These are phyloP conservation scores for Botryosphaeria dothidea DNA, from an alignment of 2,329 filamentous ascomycete genomes.

Conservation along the genomic window DNA sequence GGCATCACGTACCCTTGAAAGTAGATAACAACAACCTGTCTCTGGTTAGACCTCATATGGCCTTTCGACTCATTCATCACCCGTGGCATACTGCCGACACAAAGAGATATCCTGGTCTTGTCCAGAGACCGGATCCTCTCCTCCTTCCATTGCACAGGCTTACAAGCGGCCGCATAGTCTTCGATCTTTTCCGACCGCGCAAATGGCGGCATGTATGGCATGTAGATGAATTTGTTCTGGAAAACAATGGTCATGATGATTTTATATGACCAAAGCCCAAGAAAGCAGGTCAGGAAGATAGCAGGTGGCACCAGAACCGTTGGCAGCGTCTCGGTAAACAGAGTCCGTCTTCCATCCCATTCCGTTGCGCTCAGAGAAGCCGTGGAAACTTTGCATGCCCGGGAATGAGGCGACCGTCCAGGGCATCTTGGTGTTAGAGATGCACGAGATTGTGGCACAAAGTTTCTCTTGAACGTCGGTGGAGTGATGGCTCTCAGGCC, in stretches of 20 bases:
- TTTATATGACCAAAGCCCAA: slow-evolving; percentile 64
- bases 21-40: slow-evolving; percentile 46
- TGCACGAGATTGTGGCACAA: background rate
- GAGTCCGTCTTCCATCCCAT: background rate
- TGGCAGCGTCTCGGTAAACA: slow-evolving; percentile 38
- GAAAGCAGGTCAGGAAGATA: slow-evolving; percentile 65
- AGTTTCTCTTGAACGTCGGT: background rate
- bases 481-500: background rate
- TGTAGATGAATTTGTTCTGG: slow-evolving; percentile 82
- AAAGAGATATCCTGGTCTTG: slow-evolving; percentile 64
- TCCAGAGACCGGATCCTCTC: slow-evolving; percentile 62
- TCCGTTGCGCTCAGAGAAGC: background rate
- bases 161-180: slow-evolving; percentile 62
- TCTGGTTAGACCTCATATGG: slow-evolving; percentile 2
- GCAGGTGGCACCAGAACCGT: slow-evolving; percentile 62
- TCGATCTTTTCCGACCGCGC: slow-evolving; percentile 65
- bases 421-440: background rate
- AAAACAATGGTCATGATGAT: slow-evolving; percentile 75
- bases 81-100: slow-evolving; percentile 43
- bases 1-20: slow-evolving; percentile 45
- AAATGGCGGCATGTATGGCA: slow-evolving; percentile 73
- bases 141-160: slow-evolving; percentile 67
- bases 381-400: background rate
- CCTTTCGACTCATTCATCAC: background rate
- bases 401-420: background rate